phyloP scores from a whole-genome alignment of 805 yeast species.

The Metschnikowia borealis region DNA sequence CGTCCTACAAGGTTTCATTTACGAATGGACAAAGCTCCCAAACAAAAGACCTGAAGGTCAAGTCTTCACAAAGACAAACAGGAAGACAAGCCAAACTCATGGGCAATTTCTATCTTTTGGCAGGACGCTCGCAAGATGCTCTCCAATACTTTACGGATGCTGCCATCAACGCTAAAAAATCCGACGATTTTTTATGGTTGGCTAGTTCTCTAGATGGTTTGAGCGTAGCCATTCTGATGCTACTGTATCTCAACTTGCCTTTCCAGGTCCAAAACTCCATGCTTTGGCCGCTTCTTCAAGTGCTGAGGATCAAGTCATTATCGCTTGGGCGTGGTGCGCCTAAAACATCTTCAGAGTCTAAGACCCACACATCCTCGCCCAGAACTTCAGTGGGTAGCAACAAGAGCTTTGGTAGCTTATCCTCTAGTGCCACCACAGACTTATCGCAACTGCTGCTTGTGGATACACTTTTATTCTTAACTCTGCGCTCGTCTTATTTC shows the following conservation, averaged over 20 bases:
- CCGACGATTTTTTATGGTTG: conserved; percentile 81
- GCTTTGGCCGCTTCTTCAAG: conserved; percentile 30
- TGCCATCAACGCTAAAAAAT: conserved; percentile 49
- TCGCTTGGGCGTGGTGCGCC: conserved; percentile 35
- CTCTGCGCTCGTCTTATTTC: conserved; percentile 24
- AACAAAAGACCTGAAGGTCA: conserved; percentile 25
- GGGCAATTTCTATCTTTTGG: conserved; percentile 72
- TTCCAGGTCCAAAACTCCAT: conserved; percentile 44
- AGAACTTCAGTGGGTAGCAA: conserved; percentile 30
- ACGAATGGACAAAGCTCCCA: conserved; percentile 12
- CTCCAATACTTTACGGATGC: conserved; percentile 74
- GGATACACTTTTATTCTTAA: conserved; percentile 30
- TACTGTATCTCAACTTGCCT: conserved; percentile 53
- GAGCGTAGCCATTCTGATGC: conserved; percentile 58
- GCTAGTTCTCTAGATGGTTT: conserved; percentile 85
- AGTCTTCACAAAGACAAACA: conserved; percentile 44
- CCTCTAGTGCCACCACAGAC: conserved; percentile 28
- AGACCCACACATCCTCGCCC: conserved; percentile 24
- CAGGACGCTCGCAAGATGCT: conserved; percentile 77
- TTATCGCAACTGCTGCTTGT: conserved; percentile 26
- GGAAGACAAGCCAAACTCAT: conserved; percentile 74
- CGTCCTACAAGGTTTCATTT: conserved; percentile 34
- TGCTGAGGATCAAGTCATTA: conserved; percentile 24
- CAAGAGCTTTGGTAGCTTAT: conserved; percentile 19
- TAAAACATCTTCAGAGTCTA: conserved; percentile 40